Evolutionary conservation across 352 stramenopile species (phyloP), one percentile per base, ranked within the genome.

Genomic region (Globisporangium camurandrum): DNA sequence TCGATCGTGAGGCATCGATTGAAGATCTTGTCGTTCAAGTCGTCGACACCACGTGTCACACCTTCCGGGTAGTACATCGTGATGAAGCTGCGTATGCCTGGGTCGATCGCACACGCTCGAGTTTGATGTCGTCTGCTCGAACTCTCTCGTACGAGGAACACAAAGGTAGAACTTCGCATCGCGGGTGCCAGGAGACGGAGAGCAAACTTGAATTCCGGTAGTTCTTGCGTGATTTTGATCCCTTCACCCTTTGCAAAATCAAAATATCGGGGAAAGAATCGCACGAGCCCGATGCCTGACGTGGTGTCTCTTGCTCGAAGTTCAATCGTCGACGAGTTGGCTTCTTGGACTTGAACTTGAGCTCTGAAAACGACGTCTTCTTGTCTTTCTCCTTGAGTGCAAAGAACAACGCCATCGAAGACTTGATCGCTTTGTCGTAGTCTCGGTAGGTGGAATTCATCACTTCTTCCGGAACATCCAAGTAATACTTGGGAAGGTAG

Each of bases 151-250:
- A n/a, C 44, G 36, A n/a, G 46, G 50, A 12, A 67, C 26, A 5
- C 24, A 42, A 2, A 63, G 10, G 37, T 58, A 67, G 20, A 57
- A 61, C 24, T 63, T 43, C 16, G 31, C 43, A 14, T 63, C 50
- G 2, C 50, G 50, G 0, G 54, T 19, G 1, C 51, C 22, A 60
- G 55, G 16, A 67, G 36, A 36, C 59, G 51, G 3, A 67, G 23
- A 12, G 50, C 54, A 20, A 19, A 49, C 0, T n/a, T 24, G 10
- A 58, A 11, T 28, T 37, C 33, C 7, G 46, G 47, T 11, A 54
- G 39, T 16, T 46, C 6, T 24, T 60, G 43, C 9, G 30, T 51
- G 8, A 64, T 26, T 10, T 31, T 46, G 10, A 64, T 64, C 1
- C 47, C 46, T 28, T 59, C 51, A 19, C 30, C 14, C 39, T 46